Evolutionary conservation across 805 yeast species (phyloP).

Genomic region (Candida awuae): DNA sequence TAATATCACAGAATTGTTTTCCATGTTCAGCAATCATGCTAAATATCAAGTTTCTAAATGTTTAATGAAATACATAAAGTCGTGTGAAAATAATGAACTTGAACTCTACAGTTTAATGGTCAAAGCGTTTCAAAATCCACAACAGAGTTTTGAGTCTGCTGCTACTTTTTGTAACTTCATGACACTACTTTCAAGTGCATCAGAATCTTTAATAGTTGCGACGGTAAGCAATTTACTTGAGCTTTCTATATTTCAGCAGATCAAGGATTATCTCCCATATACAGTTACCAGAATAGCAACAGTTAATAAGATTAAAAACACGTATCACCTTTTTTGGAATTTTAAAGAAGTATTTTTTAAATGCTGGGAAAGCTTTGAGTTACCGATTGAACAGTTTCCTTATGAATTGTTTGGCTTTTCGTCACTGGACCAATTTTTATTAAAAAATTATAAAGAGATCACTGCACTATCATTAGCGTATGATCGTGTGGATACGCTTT

Average conservation of each 20-base stretch:
- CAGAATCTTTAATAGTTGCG: slow-evolving; percentile 28
- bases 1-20: slow-evolving; percentile 1
- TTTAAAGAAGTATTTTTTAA: slow-evolving; percentile 32
- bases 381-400: slow-evolving; percentile 33
- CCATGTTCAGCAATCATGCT: slow-evolving; percentile 4
- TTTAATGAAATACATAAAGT: slow-evolving; percentile 2
- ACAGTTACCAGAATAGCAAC: slow-evolving; percentile 25
- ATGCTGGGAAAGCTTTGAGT: slow-evolving; percentile 35
- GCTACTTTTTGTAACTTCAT: slow-evolving; percentile 34
- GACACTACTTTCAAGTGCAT: slow-evolving; percentile 25
- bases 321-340: slow-evolving; percentile 25
- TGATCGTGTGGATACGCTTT: slow-evolving; percentile 15
- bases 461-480: slow-evolving; percentile 32
- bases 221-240: slow-evolving; percentile 37
- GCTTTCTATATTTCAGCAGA: slow-evolving; percentile 27
- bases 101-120: slow-evolving; percentile 28
- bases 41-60: slow-evolving; percentile 2
- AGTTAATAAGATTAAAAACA: slow-evolving; percentile 9
- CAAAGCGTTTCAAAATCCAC: slow-evolving; percentile 29
- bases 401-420: slow-evolving; percentile 32
- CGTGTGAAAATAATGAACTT: slow-evolving; percentile 14
- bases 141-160: slow-evolving; percentile 31
- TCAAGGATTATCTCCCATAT: slow-evolving; percentile 26
- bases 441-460: slow-evolving; percentile 30
- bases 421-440: slow-evolving; percentile 25